Conservation (phyloP, 345 rosid species). For the Litchi chinensis region DNA sequence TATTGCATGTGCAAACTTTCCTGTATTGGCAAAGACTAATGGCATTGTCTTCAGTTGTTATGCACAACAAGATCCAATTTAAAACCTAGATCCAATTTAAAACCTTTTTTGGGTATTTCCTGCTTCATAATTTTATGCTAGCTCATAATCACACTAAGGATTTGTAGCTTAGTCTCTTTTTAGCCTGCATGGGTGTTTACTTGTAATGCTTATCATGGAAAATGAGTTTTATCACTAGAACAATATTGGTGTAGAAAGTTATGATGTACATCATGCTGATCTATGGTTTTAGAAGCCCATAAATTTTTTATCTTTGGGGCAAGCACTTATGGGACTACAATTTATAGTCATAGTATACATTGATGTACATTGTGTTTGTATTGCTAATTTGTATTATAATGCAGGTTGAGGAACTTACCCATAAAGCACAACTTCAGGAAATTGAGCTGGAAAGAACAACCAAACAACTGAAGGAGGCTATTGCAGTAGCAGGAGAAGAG, state of each 20-base stretch:
- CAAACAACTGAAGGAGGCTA: constrained; percentile 64
- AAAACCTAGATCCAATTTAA: background rate
- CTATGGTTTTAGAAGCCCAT: background rate
- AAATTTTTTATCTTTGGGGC: background rate
- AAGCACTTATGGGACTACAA: background rate
- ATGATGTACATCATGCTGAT: background rate
- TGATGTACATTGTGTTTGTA: background rate
- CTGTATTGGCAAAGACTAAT: background rate
- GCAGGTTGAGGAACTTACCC: constrained; percentile 67
- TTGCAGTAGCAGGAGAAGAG: constrained; percentile 67
- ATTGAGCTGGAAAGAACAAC: constrained; percentile 62
- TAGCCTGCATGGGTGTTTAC: background rate
- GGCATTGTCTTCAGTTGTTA: background rate
- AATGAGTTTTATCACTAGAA: background rate
- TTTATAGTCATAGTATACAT: too few relatives aligned
- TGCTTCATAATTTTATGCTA: background rate
- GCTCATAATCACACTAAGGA: background rate
- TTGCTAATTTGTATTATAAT: constrained; percentile 16
- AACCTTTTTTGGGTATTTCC: background rate
- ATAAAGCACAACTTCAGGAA: constrained; percentile 65
- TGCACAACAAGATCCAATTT: background rate
- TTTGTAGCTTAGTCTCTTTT: background rate
- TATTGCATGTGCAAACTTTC: background rate
- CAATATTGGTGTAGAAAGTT: background rate
- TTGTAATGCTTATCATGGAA: background rate